Evolutionary conservation across 2,329 filamentous ascomycete species (phyloP).

Genomic region (Colletotrichum sp.): DNA sequence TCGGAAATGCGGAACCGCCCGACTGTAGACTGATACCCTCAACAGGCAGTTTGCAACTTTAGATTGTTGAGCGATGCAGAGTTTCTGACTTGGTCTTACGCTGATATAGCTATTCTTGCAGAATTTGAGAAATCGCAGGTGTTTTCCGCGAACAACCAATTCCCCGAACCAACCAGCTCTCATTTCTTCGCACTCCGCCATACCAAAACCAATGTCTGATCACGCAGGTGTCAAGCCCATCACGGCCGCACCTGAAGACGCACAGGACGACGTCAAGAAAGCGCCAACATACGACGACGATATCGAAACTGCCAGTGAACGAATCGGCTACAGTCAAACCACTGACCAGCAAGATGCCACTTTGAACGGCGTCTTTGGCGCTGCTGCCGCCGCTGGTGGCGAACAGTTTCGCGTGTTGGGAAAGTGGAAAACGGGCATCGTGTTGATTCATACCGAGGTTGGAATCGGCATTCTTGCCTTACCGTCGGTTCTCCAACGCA

Average conservation of each 20-base stretch:
- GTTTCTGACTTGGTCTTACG: rapidly evolving
- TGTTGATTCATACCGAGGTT: neutral
- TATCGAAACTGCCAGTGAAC: neutral
- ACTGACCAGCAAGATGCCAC: neutral
- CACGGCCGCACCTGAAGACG: neutral
- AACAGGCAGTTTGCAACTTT: neutral
- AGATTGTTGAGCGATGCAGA: neutral
- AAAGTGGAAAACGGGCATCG: neutral
- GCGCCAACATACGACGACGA: neutral
- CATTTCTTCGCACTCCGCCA: neutral
- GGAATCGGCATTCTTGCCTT: neutral
- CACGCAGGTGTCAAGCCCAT: neutral
- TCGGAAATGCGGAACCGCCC: neutral
- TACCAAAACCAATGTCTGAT: neutral
- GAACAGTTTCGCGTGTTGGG: neutral
- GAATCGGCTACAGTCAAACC: neutral
- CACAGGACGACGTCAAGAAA: neutral
- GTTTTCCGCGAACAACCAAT: neutral
- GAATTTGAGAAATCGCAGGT: neutral
- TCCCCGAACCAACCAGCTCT: neutral
- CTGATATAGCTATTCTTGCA: neutral
- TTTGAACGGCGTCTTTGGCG: neutral
- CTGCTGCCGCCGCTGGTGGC: neutral
- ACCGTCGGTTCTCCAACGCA: neutral
- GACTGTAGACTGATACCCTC: neutral